Evolutionary conservation across 1,139 yeast species (phyloP), one percentile per base, ranked within the genome.

Genomic region (Yamadazyma buinensis): DNA sequence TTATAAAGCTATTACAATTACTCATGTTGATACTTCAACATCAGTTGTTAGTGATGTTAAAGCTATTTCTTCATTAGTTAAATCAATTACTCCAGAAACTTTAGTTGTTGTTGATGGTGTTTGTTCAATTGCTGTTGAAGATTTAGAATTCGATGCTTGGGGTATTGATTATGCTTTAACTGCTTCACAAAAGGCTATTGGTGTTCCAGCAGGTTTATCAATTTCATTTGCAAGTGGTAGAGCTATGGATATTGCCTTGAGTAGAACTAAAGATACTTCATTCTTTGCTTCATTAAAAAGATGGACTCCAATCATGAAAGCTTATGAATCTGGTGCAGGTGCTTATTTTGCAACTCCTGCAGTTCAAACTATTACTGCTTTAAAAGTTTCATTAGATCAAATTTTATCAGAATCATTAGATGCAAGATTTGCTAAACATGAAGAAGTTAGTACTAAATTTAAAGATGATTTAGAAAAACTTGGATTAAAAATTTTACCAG

Each of bases 301-400:
- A 68, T 90, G 97, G 97, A 61, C 82, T 30, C 96, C 97, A 35
- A 74, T 88, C 55, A 81, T 90, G 92, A 67, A 75, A 54, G 86
- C 90, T 28, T 88, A 87, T 63, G 97, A 90, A 65, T 60, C 77
- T 34, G 94, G 94, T 26, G 69, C 72, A 44, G 84, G 86, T 21
- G 85, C 92, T 10, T 90, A 90, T 66, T 90, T 88, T 57, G 96
- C 97, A 14, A 90, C 97, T 6, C 97, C 96, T 7, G 85, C 97
- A 1, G 84, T 87, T 31, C 97, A 88, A 64, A 75, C 85, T 41
- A 68, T 90, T 41, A 84, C 84, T 49, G 88, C 96, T 11, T 73
- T 87, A 51, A 80, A 80, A 56, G 86, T 77, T 6, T 80, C 96
- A 3, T 72, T 88, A 46, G 76, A 75, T 40, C 90, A 84, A 55